Base-by-base conservation (phyloP, 129 eudicot species). In the Pittosporum tobira region DNA sequence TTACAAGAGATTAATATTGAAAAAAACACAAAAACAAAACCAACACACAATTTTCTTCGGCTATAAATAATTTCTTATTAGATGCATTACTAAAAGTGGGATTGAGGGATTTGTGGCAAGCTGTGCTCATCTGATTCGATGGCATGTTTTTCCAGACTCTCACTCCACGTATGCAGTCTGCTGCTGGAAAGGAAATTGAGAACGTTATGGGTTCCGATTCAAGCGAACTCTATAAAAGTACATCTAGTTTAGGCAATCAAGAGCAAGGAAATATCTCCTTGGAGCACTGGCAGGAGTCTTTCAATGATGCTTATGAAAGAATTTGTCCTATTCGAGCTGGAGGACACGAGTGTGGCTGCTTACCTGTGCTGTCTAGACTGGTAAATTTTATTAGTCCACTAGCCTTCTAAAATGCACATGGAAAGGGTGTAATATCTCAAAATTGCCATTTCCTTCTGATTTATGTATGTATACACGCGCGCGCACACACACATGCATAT, bases 281-380 rank as follows among this genome's bases (percentile, higher is more conserved):
- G 46, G 84, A 90, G 77, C 94, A 75, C 43, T 90, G 98, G 98
- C 78, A 90, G 66, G 78, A 67, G 51, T 95, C 98, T 57, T 87
- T 90, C 78, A 64, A 66, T 79, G 89, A 90, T 43, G 87, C 93
- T 37, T 82, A 86, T 72, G 95, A 90, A 77, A 73, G 82, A 70
- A 73, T 90, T 37, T 90, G 98, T 60, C 94, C 98, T 49, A 73
- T 86, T 57, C 80, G 94, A 78, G 89, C 87, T 21, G 87, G 76
- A 49, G 94, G 95, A 52, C 95, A 83, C 20, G 83, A 76, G 25
- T 90, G 98, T 66, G 90, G 98, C 28, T 90, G 95, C 69, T 74
- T 90, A 75, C 83, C 73, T 40, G 48, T 90, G 78, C 84, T 90
- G 44, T 79, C 94, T 58, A 78, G 71, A 71, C 65, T 76, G 94